Evolutionary conservation across 805 yeast species (phyloP).

Genomic region (Tetrapisispora phaffii): DNA sequence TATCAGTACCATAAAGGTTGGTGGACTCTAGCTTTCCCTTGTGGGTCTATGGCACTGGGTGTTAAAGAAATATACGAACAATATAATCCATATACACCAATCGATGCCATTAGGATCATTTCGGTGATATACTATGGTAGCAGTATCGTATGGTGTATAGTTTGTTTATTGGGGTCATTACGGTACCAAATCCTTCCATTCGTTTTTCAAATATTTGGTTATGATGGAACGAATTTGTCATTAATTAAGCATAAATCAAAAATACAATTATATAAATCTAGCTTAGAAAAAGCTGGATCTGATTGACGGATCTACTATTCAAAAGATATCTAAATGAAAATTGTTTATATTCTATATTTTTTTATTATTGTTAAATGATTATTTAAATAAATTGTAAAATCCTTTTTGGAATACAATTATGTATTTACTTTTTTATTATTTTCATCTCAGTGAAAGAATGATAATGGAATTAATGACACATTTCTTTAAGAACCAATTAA

Average conservation of each 20-base stretch:
- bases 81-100: constrained; percentile 30
- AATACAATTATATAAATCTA: neutral
- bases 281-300: neutral
- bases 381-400: neutral
- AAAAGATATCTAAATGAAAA: too few species aligned
- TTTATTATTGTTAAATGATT: neutral
- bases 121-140: constrained; percentile 50
- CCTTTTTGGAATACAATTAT: neutral
- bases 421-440: neutral
- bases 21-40: constrained; percentile 88
- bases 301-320: neutral
- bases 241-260: neutral
- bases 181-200: constrained; percentile 1
- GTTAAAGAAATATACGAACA: constrained; percentile 41
- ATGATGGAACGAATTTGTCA: neutral
- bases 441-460: neutral
- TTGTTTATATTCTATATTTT: neutral
- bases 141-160: constrained; percentile 38
- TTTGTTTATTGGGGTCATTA: constrained; percentile 29
- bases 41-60: constrained; percentile 71
- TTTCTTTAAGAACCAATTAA: constrained; percentile 28
- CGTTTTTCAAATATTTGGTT: neutral
- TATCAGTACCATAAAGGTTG: constrained; percentile 40
- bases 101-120: constrained; percentile 51
- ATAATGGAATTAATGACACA: neutral